Evolutionary conservation across 306 rosid species (phyloP), one percentile per base, ranked within the genome.

Genomic region (Quercus dentata): DNA sequence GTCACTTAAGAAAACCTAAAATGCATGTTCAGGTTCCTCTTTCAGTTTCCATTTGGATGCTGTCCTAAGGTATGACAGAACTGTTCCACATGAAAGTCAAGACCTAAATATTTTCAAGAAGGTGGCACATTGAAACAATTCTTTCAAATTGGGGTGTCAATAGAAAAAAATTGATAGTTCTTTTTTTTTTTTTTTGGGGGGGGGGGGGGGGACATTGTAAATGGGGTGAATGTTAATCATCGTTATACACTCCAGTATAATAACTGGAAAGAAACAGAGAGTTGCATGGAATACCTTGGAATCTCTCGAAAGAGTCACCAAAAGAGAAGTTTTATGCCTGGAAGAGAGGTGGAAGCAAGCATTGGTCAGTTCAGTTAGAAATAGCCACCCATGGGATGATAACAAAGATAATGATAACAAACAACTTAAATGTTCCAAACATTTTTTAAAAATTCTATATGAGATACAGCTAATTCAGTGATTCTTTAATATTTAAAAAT

Each of bases 291-390:
- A 80, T 74, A 90, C 97, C 98, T 89, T 94, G 5, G 97, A 92
- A 83, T 92, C 94, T 84, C 85, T 87, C n/a, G 98, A 86, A 74
- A 92, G 83, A 69, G 92, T 85, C 83, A 79, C 94, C 91, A 94
- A 89, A 79, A 89, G 94, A 12, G 97, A 90, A 23, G 91, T 73
- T 76, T 81, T 89, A 78, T 94, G 97, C 79, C 98, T 94, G 91
- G 71, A 74, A 79, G 82, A 81, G 56, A 44, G 71, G 80, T 75
- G 61, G 67, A 58, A 70, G 52, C 28, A 81, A 85, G 71, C 57
- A 83, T 56, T 77, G 54, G 76, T 74, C 76, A 83, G 64, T 49
- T 62, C 51, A 78, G 51, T 69, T 56, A 74, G 78, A 72, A 25
- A 74, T 57, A 23, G 70, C 65, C 49, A 58, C 15, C 54, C 28